phyloP scores from a whole-genome alignment of 768 basidiomycete species.

The Russula olivacea region DNA sequence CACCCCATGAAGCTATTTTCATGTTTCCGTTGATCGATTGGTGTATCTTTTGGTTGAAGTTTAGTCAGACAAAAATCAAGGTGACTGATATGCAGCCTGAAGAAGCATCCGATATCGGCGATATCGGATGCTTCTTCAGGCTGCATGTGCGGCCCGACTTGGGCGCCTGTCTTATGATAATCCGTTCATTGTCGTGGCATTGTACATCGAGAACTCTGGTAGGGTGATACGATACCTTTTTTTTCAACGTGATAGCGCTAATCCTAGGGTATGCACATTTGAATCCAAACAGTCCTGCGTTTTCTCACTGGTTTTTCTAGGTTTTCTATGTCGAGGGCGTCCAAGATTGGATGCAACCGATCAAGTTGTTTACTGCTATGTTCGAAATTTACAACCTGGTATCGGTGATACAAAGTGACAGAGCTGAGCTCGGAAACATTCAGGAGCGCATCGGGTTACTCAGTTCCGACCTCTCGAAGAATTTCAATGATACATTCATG shows the following conservation, averaged over 20 bases:
- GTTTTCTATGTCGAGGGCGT: no score
- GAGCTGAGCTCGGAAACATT: no score
- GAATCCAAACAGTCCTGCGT: neutral
- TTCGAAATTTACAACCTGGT: no score
- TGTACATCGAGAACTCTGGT: neutral
- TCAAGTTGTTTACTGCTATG: no score
- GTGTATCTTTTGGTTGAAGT: neutral
- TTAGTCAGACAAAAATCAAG: neutral
- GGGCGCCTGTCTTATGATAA: neutral
- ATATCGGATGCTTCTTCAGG: neutral
- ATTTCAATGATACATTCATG: no score
- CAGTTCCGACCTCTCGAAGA: no score
- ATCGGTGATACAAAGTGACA: no score
- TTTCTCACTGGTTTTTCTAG: neutral
- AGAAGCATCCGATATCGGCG: no score
- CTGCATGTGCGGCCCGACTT: neutral
- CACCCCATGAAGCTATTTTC: constrained; percentile 8
- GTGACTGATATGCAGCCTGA: no score
- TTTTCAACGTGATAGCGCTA: neutral
- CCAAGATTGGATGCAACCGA: no score
- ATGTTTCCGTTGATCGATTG: neutral
- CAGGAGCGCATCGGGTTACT: no score
- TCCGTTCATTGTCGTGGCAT: neutral
- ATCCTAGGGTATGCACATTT: neutral
- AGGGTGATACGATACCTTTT: neutral